phyloP scores from a whole-genome alignment of 2,329 filamentous ascomycete genomes.

The Hypoxylon sp. region DNA sequence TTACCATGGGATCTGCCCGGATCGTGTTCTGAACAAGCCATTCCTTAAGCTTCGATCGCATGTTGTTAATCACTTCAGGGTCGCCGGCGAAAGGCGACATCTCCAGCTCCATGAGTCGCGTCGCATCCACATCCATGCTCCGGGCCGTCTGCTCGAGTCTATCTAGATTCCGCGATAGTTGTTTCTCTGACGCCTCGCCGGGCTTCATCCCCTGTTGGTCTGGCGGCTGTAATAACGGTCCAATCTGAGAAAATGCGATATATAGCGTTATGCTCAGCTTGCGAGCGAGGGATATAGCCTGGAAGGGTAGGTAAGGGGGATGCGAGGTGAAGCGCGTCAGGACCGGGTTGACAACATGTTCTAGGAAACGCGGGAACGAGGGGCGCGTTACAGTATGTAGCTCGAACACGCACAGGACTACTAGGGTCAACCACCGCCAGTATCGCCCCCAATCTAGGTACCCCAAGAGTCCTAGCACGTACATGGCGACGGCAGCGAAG shows the following conservation, averaged over 20 bases:
- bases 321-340: slow-evolving; percentile 60
- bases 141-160: slow-evolving; percentile 74
- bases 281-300: slow-evolving; percentile 81
- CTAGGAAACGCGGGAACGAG: slow-evolving; percentile 63
- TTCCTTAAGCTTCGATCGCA: slow-evolving; percentile 82
- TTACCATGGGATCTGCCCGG: slow-evolving; percentile 83
- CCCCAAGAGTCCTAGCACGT: slow-evolving; percentile 74
- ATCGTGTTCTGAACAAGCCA: slow-evolving; percentile 92
- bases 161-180: slow-evolving; percentile 73
- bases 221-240: slow-evolving; percentile 71
- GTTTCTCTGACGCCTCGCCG: slow-evolving; percentile 62
- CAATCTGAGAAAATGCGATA: slow-evolving; percentile 86
- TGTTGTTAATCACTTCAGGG: slow-evolving; percentile 70
- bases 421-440: slow-evolving; percentile 74
- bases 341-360: slow-evolving; percentile 61
- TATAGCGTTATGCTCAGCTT: slow-evolving; percentile 84
- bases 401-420: slow-evolving; percentile 70
- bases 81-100: slow-evolving; percentile 86
- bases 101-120: slow-evolving; percentile 81
- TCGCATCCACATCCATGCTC: slow-evolving; percentile 77
- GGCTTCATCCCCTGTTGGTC: slow-evolving; percentile 48
- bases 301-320: slow-evolving; percentile 84
- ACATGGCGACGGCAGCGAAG: slow-evolving; percentile 70
- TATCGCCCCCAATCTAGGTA: slow-evolving; percentile 78
- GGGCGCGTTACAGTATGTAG: slow-evolving; percentile 70